Percentiles rank a stretch among this genome's conserved stretches.
phyloP scores from a whole-genome alignment of 2,329 filamentous ascomycete genomes.

The Arthrobotrys conoides region DNA sequence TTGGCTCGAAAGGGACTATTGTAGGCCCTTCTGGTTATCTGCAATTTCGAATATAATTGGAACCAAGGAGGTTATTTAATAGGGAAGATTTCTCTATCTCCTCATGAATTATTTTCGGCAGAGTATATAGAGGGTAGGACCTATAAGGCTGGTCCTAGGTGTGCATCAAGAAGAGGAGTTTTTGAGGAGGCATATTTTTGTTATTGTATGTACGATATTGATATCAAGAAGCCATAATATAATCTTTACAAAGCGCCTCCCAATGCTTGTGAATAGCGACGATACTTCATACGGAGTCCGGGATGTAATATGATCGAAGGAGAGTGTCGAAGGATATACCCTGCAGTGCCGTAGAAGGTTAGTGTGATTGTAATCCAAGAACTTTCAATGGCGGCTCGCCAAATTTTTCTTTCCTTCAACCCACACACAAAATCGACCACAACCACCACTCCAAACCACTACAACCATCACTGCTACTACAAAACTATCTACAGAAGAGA shows the following conservation, averaged over 20 bases:
- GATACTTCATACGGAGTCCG: too few relatives aligned
- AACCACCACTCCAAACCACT: not conserved
- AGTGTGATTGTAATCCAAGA: constrained; percentile 16
- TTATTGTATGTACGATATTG: constrained; percentile 22
- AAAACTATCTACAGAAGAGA: not conserved
- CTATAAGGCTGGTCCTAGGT: not conserved
- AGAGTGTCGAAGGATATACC: not conserved
- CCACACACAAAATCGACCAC: constrained; percentile 29
- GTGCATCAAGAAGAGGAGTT: constrained; percentile 3
- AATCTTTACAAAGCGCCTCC: not conserved
- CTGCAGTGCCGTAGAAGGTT: constrained; percentile 17
- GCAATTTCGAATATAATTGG: not conserved
- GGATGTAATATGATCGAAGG: too few relatives aligned
- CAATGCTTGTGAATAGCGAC: too few relatives aligned
- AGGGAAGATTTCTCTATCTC: not conserved
- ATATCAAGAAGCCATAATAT: constrained; percentile 6
- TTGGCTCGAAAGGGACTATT: constrained; percentile 83
- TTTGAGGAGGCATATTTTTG: not conserved
- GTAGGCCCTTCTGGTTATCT: constrained; percentile 66
- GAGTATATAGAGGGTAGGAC: not conserved
- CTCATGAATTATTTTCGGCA: not conserved
- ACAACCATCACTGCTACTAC: not conserved
- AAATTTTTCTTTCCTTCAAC: constrained; percentile 49
- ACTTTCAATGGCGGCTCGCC: constrained; percentile 35
- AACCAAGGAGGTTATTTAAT: not conserved